A percentile compares a stretch with the other conserved stretches of the same genome.
Evolutionary conservation across 148 eudicot species (phyloP).

Genomic region (Pharnaceum exiguum): DNA sequence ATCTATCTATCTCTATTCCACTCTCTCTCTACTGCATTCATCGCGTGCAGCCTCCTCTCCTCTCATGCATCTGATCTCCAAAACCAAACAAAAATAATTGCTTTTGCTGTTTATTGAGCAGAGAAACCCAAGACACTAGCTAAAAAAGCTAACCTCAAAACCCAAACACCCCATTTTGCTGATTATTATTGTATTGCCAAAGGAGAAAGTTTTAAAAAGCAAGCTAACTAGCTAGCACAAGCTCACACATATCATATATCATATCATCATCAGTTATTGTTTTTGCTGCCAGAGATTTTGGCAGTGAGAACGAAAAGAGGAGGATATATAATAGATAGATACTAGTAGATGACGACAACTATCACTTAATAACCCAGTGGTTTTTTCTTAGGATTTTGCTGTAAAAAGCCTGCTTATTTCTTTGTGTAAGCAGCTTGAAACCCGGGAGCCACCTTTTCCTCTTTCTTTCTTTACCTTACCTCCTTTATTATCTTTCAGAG

Average conservation of each 20-base stretch:
- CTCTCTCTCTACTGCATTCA: constrained; percentile 16
- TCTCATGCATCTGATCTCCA: constrained; percentile 11
- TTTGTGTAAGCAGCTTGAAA: constrained; percentile 52
- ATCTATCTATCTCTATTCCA: background rate
- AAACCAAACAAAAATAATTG: constrained; percentile 9
- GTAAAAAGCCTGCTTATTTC: constrained; percentile 51
- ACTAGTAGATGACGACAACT: constrained; percentile 27
- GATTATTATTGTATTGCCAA: too few species aligned
- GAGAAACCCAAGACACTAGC: background rate
- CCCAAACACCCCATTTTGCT: background rate
- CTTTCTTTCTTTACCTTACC: background rate
- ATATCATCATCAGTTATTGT: too few species aligned
- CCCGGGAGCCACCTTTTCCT: constrained; percentile 55
- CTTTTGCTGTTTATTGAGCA: constrained; percentile 3
- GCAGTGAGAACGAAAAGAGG: background rate
- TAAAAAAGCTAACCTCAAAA: background rate
- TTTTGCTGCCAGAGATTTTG: too few species aligned
- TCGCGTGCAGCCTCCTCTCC: constrained; percentile 32
- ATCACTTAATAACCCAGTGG: constrained; percentile 27
- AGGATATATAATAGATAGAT: constrained; percentile 30
- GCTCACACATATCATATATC: too few species aligned
- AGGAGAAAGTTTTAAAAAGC: too few species aligned
- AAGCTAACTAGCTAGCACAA: too few species aligned
- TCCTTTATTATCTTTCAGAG: background rate
- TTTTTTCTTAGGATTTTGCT: constrained; percentile 51